Evolutionary conservation across 805 yeast genomes (phyloP).

Genomic region (Starmerella sp.): DNA sequence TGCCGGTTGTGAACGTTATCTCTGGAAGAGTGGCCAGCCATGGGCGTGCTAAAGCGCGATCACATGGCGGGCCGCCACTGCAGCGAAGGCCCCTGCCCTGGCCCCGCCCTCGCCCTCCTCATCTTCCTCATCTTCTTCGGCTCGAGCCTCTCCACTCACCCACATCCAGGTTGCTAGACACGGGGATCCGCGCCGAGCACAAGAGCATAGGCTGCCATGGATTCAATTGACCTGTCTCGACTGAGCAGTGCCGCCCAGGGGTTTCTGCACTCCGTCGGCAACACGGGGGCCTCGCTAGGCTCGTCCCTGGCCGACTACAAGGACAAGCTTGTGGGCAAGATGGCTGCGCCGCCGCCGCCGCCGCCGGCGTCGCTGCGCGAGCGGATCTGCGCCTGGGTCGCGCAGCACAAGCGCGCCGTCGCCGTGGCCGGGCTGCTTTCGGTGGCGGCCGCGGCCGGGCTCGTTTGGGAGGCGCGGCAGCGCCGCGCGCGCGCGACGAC

Average conservation of each 20-base stretch:
- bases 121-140: too few relatives aligned
- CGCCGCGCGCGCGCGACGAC: background rate
- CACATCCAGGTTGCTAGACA: too few relatives aligned
- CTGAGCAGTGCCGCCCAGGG: constrained; percentile 16
- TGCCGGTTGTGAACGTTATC: too few relatives aligned
- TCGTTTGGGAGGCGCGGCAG: background rate
- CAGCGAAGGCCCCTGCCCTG: too few relatives aligned
- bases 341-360: constrained; percentile 21
- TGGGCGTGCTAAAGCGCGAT: too few relatives aligned
- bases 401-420: constrained; percentile 18
- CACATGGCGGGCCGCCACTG: too few relatives aligned
- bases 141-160: too few relatives aligned
- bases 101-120: too few relatives aligned
- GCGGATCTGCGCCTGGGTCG: constrained; percentile 21
- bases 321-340: background rate
- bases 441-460: constrained; percentile 1
- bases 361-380: constrained; percentile 22
- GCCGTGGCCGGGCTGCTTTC: background rate
- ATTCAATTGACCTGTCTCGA: constrained; percentile 10
- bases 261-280: constrained; percentile 13
- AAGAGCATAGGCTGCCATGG: constrained; percentile 32
- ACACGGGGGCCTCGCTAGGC: constrained; percentile 10
- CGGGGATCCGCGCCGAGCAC: constrained; percentile 31
- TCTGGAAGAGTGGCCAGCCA: too few relatives aligned
- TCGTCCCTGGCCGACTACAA: background rate